Conservation (phyloP, 768 basidiomycete genomes). For the Naganishia vishniacii region DNA sequence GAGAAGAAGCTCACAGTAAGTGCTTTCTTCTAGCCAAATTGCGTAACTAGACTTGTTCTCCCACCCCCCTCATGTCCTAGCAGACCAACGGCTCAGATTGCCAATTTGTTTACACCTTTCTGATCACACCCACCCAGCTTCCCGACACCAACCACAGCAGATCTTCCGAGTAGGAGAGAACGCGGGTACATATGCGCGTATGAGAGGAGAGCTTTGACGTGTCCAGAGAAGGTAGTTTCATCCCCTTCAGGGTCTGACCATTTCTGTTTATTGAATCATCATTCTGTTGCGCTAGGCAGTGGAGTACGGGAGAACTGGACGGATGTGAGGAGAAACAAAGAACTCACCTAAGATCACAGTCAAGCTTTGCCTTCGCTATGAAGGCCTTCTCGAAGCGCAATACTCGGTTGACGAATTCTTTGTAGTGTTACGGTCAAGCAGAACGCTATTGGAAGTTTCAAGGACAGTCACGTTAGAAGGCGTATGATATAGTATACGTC, state of each 20-base stretch:
- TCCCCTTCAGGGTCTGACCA: constrained; percentile 18
- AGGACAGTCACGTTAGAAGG: too few species aligned
- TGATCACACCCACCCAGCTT: neutral
- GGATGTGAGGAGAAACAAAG: too few species aligned
- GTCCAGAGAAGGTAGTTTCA: neutral
- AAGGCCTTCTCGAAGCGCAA: too few species aligned
- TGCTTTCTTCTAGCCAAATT: too few species aligned
- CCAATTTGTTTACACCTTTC: neutral
- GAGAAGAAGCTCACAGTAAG: too few species aligned
- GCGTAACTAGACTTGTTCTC: neutral
- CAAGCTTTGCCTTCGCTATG: too few species aligned
- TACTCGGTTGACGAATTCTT: too few species aligned
- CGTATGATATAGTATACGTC: too few species aligned
- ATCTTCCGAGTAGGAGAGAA: too few species aligned
- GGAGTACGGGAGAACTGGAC: too few species aligned
- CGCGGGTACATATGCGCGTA: constrained; percentile 12
- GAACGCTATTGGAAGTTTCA: too few species aligned
- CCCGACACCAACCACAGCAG: constrained; percentile 5
- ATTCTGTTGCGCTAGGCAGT: neutral
- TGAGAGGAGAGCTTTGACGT: neutral
- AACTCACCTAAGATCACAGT: neutral
- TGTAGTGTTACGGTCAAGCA: too few species aligned
- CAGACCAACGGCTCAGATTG: neutral
- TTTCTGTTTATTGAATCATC: constrained; percentile 17
- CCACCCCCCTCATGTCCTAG: neutral